Evolutionary conservation across 1,284 basidiomycete species (phyloP), one percentile per base, ranked within the genome.

Genomic region (Cerrena zonata): DNA sequence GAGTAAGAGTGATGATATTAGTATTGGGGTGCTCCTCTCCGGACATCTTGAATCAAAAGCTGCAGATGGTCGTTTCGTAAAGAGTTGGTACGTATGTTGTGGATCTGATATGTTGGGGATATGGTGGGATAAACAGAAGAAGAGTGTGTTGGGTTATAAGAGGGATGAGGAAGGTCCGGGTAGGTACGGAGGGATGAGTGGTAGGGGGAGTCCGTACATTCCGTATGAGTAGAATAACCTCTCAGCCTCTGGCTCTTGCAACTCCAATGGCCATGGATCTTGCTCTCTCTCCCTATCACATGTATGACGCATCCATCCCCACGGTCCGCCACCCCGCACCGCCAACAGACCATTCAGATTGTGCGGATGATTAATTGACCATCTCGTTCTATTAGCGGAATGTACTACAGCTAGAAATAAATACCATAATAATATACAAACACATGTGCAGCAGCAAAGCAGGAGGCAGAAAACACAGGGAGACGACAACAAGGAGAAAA

Each of bases 1-100:
- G 80, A 54, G 92, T 95, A 65, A 95, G 81, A 50, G 92, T 95
- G 73, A 94, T 90, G 64, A 95, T 76, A 66, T 95, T 91, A 49
- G 88, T 89, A 71, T 75, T 84, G 57, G 89, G 89, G 51, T 77
- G 67, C 60, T 90, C 85, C 65, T 90, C 85, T 61, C 68, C 56
- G 52, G 77, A 65, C 77, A 83, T 82, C 58, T 57, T 48, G 34
- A 23, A 24, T 22, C 30, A 15, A 34, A 7, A 34, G 30, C 7
- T 34, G 30, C 7, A 34, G 7, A 15, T 7, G 30, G 30, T 7
- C 15, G 15, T 7, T 34, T 7, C 15, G 30, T 15, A 34, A 34
- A 34, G 30, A 34, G 30, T 15, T 7, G 30, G 30, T 45, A n/a
- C 38, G 39, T 53, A 54, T 36, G 46, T 13, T 10, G 40, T 13